Percentiles rank a stretch among this genome's conserved stretches.
Conservation (phyloP, 148 eudicot genomes). For the Vaccinium macrocarpon region DNA sequence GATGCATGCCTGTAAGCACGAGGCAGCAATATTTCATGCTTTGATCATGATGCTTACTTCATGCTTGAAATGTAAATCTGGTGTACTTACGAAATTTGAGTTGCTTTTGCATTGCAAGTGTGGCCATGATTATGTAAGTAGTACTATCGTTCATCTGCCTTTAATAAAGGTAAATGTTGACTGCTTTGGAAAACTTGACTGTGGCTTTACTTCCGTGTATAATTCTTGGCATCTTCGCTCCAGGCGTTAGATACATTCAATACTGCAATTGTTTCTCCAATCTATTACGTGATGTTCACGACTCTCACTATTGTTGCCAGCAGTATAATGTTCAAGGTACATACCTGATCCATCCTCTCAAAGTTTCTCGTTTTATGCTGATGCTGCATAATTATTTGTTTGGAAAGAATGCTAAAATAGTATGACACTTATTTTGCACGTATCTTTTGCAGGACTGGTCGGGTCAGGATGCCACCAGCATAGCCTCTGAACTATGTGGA, state of each 20-base stretch:
- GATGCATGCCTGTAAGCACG: background rate
- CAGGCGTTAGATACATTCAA: conserved; percentile 84
- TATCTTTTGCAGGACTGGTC: conserved; percentile 61
- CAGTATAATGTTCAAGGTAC: conserved; percentile 88
- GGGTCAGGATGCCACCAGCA: conserved; percentile 66
- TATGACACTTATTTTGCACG: background rate
- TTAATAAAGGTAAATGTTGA: background rate
- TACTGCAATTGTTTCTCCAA: conserved; percentile 85
- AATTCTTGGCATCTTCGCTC: conserved; percentile 12
- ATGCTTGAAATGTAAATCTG: background rate
- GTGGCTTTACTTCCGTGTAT: background rate
- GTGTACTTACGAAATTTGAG: background rate
- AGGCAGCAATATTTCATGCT: background rate
- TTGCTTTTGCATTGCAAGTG: background rate
- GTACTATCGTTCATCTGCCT: background rate
- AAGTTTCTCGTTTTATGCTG: background rate
- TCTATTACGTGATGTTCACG: conserved; percentile 95
- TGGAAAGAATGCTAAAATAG: background rate
- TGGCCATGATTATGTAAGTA: background rate
- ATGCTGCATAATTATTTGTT: background rate
- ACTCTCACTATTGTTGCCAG: conserved; percentile 81
- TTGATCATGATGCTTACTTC: conserved; percentile 1
- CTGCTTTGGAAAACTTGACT: background rate
- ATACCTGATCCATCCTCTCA: background rate
- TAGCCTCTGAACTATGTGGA: conserved; percentile 81